Percentiles rank a stretch among this genome's conserved stretches.
phyloP scores from a whole-genome alignment of 345 rosid genomes.

The Laguncularia racemosa region DNA sequence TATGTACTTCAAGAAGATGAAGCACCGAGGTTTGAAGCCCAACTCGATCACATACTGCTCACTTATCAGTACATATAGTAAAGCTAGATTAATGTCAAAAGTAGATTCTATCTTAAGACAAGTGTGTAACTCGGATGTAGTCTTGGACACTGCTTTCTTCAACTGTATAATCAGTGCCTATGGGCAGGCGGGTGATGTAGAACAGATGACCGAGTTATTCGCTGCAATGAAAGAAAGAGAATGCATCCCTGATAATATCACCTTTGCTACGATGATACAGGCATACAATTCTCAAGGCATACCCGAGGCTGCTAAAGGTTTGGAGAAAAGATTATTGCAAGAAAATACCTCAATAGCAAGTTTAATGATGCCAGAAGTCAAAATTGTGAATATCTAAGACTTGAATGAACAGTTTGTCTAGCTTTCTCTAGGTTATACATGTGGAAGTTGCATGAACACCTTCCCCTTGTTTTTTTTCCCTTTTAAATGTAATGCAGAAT shows the following conservation, averaged over 20 bases:
- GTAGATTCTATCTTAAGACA: slow-evolving; percentile 72
- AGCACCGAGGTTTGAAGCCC: slow-evolving; percentile 77
- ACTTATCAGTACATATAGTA: slow-evolving; percentile 54
- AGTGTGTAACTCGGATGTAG: slow-evolving; percentile 68
- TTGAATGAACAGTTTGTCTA: no score
- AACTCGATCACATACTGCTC: slow-evolving; percentile 69
- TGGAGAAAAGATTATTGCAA: slow-evolving; percentile 38
- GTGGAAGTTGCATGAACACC: no score
- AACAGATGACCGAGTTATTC: slow-evolving; percentile 59
- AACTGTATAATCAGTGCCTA: slow-evolving; percentile 75
- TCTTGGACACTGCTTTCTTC: slow-evolving; percentile 68
- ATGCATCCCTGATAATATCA: slow-evolving; percentile 57
- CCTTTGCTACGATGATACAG: slow-evolving; percentile 67
- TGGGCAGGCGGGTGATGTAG: slow-evolving; percentile 59
- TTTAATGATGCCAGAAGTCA: no score
- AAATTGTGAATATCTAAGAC: no score
- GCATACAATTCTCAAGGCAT: slow-evolving; percentile 59
- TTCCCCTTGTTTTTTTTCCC: no score
- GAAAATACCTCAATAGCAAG: slow-evolving; percentile 10
- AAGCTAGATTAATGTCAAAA: slow-evolving; percentile 46
- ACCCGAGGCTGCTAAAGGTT: slow-evolving; percentile 44
- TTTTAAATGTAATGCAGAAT: no score
- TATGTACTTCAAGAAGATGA: slow-evolving; percentile 55
- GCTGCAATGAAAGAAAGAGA: slow-evolving; percentile 54
- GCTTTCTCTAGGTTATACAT: no score